phyloP scores from a whole-genome alignment of 768 basidiomycete species.

The Naganishia onofrii region DNA sequence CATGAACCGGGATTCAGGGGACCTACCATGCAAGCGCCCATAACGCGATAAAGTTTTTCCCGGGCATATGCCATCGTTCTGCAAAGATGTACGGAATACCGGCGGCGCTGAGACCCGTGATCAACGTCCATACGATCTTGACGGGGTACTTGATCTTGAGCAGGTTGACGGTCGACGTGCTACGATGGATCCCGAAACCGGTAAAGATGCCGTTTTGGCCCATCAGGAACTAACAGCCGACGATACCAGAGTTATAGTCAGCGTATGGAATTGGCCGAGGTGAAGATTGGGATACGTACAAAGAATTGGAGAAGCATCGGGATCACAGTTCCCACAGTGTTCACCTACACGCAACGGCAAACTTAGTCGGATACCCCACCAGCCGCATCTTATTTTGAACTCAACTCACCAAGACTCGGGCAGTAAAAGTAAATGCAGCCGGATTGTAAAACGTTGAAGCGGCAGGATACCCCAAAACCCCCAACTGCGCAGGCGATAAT shows the following conservation, averaged over 20 bases:
- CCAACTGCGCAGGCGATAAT: background rate
- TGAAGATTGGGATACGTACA: background rate
- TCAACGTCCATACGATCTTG: constrained; percentile 17
- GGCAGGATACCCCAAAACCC: too few species aligned
- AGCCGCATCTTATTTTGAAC: too few species aligned
- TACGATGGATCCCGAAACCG: constrained; percentile 22
- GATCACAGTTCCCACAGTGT: constrained; percentile 20
- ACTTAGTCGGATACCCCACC: too few species aligned
- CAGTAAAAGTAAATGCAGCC: too few species aligned
- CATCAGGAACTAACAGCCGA: constrained; percentile 19
- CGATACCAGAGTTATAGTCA: background rate
- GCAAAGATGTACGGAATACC: constrained; percentile 9
- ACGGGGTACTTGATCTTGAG: constrained; percentile 13
- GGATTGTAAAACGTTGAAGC: too few species aligned
- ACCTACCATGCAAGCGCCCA: background rate
- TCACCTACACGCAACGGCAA: background rate
- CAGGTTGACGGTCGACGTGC: background rate
- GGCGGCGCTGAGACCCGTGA: constrained; percentile 8
- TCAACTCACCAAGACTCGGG: too few species aligned
- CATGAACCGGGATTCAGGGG: too few species aligned
- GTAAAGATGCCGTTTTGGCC: constrained; percentile 22
- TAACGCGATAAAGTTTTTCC: constrained; percentile 10
- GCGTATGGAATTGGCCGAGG: background rate
- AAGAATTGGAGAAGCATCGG: constrained; percentile 20
- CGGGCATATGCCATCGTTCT: constrained; percentile 1